These are phyloP conservation scores for Russula lepida DNA, from an alignment of 768 basidiomycete genomes.

Conservation along the genomic window DNA sequence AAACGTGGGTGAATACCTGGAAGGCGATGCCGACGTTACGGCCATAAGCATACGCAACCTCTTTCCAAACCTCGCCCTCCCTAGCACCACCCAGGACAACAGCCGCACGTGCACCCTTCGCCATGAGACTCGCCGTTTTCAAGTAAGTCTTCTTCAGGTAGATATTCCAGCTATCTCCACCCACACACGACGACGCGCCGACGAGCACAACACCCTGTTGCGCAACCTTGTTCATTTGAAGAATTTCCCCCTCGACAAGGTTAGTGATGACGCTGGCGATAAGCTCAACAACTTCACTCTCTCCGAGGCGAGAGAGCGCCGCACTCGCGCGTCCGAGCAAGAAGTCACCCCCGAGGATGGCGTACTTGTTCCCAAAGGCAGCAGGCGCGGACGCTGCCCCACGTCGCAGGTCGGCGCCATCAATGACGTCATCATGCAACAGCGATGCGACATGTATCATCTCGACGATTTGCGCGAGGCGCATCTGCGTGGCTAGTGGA, in stretches of 20 bases:
- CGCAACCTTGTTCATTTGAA: slow-evolving; percentile 57
- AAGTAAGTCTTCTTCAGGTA: slow-evolving; percentile 92
- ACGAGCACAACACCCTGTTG: slow-evolving; percentile 32
- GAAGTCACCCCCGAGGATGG: slow-evolving; percentile 93
- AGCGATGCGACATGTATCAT: slow-evolving; percentile 97
- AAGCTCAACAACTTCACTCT: slow-evolving; percentile 86
- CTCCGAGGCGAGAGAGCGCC: slow-evolving; percentile 79
- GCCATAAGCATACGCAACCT: slow-evolving; percentile 86
- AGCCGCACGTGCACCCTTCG: slow-evolving; percentile 75
- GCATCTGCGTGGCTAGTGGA: slow-evolving; percentile 80
- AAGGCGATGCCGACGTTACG: slow-evolving; percentile 91
- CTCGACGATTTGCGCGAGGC: slow-evolving; percentile 92
- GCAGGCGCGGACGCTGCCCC: slow-evolving; percentile 59
- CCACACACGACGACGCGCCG: slow-evolving; percentile 27
- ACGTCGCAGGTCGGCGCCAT: slow-evolving; percentile 64
- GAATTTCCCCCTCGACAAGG: slow-evolving; percentile 92
- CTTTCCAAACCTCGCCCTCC: slow-evolving; percentile 77
- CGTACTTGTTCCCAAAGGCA: slow-evolving; percentile 85
- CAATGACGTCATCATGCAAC: slow-evolving; percentile 86
- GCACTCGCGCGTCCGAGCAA: slow-evolving; percentile 85
- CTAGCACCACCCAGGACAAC: slow-evolving; percentile 79
- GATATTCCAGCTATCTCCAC: slow-evolving; percentile 52
- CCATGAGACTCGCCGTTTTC: slow-evolving; percentile 87
- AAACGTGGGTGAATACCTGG: slow-evolving; percentile 47
- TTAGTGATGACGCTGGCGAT: slow-evolving; percentile 89